Conservation (phyloP, 805 yeast species). For the Starmerella apis region DNA sequence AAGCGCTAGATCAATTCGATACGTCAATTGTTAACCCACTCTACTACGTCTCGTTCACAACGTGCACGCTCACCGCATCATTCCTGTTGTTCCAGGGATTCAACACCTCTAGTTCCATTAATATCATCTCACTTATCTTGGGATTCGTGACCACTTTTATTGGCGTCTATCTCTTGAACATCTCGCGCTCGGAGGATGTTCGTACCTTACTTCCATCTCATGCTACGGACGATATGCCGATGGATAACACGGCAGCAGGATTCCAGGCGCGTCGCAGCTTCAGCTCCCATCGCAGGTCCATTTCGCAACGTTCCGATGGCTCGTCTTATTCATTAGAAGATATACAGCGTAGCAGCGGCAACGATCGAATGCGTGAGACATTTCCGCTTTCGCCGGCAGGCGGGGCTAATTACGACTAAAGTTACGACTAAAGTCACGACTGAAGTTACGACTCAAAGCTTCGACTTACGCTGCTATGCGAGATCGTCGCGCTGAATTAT, state of each 20-base stretch:
- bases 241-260: conserved; percentile 76
- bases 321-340: conserved; percentile 16
- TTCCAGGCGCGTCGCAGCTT: conserved; percentile 67
- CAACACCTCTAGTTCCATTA: conserved; percentile 70
- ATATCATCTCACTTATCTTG: conserved; percentile 67
- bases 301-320: conserved; percentile 12
- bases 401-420: not conserved
- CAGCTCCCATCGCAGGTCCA: conserved; percentile 35
- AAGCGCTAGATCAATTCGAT: conserved; percentile 86
- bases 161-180: conserved; percentile 74
- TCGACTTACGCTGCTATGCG: too few species aligned
- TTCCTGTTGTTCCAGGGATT: conserved; percentile 79
- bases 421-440: not conserved
- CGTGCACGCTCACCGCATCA: conserved; percentile 75
- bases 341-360: conserved; percentile 7
- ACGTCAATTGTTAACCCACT: conserved; percentile 86
- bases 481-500: too few species aligned
- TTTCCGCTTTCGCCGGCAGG: conserved; percentile 7
- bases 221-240: conserved; percentile 59
- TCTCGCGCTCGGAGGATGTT: conserved; percentile 45
- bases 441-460: too few species aligned
- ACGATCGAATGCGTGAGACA: conserved; percentile 19
- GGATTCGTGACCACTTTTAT: conserved; percentile 80
- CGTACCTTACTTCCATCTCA: conserved; percentile 36
- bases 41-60: conserved; percentile 83